Percentiles rank a stretch among this genome's conserved stretches.
Evolutionary conservation across 2,329 filamentous ascomycete species (phyloP).

Genomic region (Ascochyta viciae-villosae): DNA sequence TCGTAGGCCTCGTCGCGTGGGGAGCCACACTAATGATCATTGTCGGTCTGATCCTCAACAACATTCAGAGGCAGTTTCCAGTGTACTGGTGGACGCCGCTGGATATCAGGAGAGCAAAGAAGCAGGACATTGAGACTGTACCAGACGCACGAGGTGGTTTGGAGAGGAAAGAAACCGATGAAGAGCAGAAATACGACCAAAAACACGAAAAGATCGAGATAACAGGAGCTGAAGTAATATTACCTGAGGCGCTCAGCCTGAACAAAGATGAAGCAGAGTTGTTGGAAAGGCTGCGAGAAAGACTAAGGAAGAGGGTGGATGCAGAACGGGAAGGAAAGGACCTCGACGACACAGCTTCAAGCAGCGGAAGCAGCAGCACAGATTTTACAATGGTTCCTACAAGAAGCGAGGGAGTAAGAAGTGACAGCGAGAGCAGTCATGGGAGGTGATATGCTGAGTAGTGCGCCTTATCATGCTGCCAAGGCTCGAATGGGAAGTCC

Average conservation of each 20-base stretch:
- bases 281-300: slow-evolving; percentile 44
- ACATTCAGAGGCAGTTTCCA: slow-evolving; percentile 56
- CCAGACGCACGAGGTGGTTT: slow-evolving; percentile 29
- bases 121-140: slow-evolving; percentile 33
- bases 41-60: slow-evolving; percentile 55
- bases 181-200: slow-evolving; percentile 25
- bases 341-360: slow-evolving; percentile 11
- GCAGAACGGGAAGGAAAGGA: slow-evolving; percentile 11
- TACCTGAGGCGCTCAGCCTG: slow-evolving; percentile 48
- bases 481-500: slow-evolving; percentile 1
- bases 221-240: slow-evolving; percentile 34
- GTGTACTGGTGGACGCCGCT: slow-evolving; percentile 58
- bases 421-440: slow-evolving; percentile 11
- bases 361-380: slow-evolving; percentile 30
- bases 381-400: slow-evolving; percentile 31
- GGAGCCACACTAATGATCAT: slow-evolving; percentile 52
- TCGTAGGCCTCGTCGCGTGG: slow-evolving; percentile 52
- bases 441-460: background rate
- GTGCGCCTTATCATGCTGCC: slow-evolving; percentile 6
- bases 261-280: slow-evolving; percentile 46
- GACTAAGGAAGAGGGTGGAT: slow-evolving; percentile 34
- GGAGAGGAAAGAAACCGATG: slow-evolving; percentile 25
- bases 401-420: slow-evolving; percentile 19
- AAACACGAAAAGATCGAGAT: slow-evolving; percentile 40
- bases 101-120: slow-evolving; percentile 39